Base-by-base conservation (phyloP, 75 land plant genomes). In the Isoetes taiwanensis region DNA sequence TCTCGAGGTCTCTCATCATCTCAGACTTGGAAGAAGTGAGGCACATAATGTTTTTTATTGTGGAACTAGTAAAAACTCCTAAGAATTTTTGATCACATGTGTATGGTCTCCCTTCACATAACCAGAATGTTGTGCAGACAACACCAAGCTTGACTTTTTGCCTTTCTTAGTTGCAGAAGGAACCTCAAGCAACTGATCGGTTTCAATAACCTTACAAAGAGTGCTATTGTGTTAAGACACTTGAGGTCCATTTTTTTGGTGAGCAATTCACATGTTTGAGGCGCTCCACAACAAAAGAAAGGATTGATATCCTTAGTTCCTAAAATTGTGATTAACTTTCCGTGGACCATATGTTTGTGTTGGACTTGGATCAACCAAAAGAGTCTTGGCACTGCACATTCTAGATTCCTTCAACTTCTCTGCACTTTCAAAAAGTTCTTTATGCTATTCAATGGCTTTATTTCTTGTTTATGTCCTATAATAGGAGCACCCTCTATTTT, bases 1-100 rank as follows among this genome's bases (percentile, higher is more conserved):
- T 65, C n/a, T 65, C 67, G 24, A 65, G 27, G n/a, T 65, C 67
- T 11, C 67, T 53, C 64, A 65, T 41, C 16, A 35, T 56, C 24
- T 65, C 67, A 12, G 59, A 29, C 32, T 24, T 26, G 17, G 33
- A 24, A 43, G 62, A 40, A 14, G 25, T 20, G 9, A 65, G 34
- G 2, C 42, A 28, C 9, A 65, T 26, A 24, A 65, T 39, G 3
- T 61, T 29, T 17, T 42, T 62, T 32, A 50, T 50, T 11, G 58
- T 35, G 2, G 67, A 57, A 25, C 67, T 57, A 14, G 63, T 30
- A 11, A 65, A 28, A 57, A 65, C 50, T 31, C 57, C 67, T 1
- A 65, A 19, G 28, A 24, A 32, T 65, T 65, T 34, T 61, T 65
- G 5, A 65, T 42, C 62, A 57, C 43, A 28, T 57, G 57, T 19